Base-by-base conservation (phyloP, 192 early-diverging fungal genomes). In the Dimargaris verticillata region DNA sequence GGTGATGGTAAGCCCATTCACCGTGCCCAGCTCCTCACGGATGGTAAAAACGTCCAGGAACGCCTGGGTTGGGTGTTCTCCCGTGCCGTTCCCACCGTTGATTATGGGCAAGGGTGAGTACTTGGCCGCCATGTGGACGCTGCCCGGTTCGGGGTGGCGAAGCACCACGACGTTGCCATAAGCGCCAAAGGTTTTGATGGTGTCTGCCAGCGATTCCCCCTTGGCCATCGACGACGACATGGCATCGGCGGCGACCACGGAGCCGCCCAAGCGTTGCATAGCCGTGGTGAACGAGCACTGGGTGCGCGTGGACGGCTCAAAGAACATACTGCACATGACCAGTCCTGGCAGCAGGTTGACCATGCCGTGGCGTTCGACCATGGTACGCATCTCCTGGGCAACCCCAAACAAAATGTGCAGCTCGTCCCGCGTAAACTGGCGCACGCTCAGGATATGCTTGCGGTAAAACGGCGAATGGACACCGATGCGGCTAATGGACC, bases 41-140 rank as follows among this genome's bases (percentile, higher is more conserved):
- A 94, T 92, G n/a, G 89, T 94, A 65, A 89, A 95, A 17, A 86
- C 77, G 68, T 99, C 95, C 59, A 98, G 77, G 77, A 98, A 89
- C 48, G 93, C 95, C 70, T 98, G 95, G 41, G 93, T 91, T 42
- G 95, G 95, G 74, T 98, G 95, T 79, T 98, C 95, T 41, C 95
- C 95, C 44, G 83, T 79, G 53, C 95, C 95, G 68, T 99, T 93
- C 54, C 95, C 95, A 43, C 92, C 95, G 64, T 95, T 96, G 70
- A 99, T 88, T 20, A 99, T 78, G 6, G 95, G 95, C 17, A 94
- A 82, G 66, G 82, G 87, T 41, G 88, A 84, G 73, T 81, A 87
- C 69, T 87, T 92, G 33, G 95, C 86, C 26, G 91, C 95, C 22
- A 78, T 64, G 60, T 80, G 71, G 25, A 85, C 88, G 64, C 83